Percentiles rank a stretch among this genome's conserved stretches.
Conservation (phyloP, 73 alveolate genomes). For the Paramecium bursaria region DNA sequence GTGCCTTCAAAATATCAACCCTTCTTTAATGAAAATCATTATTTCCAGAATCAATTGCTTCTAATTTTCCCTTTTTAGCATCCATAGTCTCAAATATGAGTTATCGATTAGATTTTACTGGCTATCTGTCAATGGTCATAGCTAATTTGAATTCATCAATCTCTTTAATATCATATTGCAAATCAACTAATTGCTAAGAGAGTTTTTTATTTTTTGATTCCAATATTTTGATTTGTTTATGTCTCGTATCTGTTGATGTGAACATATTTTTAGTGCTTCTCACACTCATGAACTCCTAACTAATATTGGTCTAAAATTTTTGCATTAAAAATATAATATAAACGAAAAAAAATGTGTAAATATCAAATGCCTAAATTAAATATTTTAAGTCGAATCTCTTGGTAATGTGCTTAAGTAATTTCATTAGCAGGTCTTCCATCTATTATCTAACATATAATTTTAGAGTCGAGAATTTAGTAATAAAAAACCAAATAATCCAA, state of each 20-base stretch:
- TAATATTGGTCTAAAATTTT: constrained; percentile 3
- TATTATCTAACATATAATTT: not conserved
- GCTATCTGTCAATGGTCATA: not conserved
- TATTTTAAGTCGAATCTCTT: constrained; percentile 43
- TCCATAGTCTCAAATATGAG: constrained; percentile 4
- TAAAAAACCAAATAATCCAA: constrained; percentile 20
- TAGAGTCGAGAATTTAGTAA: not conserved
- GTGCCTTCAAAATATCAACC: constrained; percentile 32
- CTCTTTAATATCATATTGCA: constrained; percentile 3
- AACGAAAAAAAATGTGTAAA: too few relatives aligned
- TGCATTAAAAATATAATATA: too few relatives aligned
- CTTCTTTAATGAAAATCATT: constrained; percentile 54
- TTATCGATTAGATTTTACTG: not conserved
- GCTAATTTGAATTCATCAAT: constrained; percentile 53
- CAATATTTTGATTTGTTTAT: constrained; percentile 22
- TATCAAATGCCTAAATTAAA: constrained; percentile 42
- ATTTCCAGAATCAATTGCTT: not conserved
- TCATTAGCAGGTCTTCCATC: constrained; percentile 54
- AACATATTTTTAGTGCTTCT: constrained; percentile 40
- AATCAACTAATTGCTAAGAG: constrained; percentile 16
- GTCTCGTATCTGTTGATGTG: constrained; percentile 18
- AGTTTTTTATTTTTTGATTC: constrained; percentile 40
- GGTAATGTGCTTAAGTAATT: constrained; percentile 11
- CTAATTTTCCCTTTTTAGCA: constrained; percentile 42
- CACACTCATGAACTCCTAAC: constrained; percentile 20